Evolutionary conservation across 1,284 basidiomycete genomes (phyloP), one percentile per base, ranked within the genome.

Genomic region (Ganoderma leucocontextum): DNA sequence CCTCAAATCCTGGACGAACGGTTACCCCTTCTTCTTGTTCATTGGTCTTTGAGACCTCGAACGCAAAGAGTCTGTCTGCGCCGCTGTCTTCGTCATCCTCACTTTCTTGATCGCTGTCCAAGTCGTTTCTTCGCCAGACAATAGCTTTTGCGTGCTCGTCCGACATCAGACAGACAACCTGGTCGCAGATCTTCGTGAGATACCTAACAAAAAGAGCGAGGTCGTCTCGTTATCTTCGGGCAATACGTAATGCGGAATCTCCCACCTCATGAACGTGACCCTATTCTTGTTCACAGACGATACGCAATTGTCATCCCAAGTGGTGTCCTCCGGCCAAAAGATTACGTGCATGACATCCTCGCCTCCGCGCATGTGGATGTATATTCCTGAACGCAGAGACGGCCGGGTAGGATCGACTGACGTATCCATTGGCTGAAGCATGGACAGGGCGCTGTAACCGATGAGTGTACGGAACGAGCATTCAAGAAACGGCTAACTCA

Each of bases 281-380:
- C 88, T 80, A 75, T 89, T 90, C 1, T 85, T 80, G 33, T 80
- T 74, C 49, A 87, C 81, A 4, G 86, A 80, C 0, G 82, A 79
- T 1, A 78, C 63, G 0, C 85, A 83, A 39, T 81, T 78, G 75
- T 89, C 86, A 38, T 86, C 78, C 89, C 89, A 91, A 0, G 88
- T 90, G 0, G 79, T 81, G 44, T 87, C 82, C 71, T 91, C 86
- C 0, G 88, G 89, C 89, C 89, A 91, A 67, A 87, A 89, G 5
- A 91, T 72, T 25, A 87, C 81, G 66, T 84, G 87, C 1, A 85
- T 57, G 33, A 80, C 75, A 47, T 79, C 62, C 12, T 60, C 66
- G n/a, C 8, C 13, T 22, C 38, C 25, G 6, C 0, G 38, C 47
- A 12, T 65, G 64, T 19, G 69, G 29, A 86, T 72, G 65, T 90